Evolutionary conservation across 441 rosid genomes (phyloP).

Genomic region (Populus hybrid): DNA sequence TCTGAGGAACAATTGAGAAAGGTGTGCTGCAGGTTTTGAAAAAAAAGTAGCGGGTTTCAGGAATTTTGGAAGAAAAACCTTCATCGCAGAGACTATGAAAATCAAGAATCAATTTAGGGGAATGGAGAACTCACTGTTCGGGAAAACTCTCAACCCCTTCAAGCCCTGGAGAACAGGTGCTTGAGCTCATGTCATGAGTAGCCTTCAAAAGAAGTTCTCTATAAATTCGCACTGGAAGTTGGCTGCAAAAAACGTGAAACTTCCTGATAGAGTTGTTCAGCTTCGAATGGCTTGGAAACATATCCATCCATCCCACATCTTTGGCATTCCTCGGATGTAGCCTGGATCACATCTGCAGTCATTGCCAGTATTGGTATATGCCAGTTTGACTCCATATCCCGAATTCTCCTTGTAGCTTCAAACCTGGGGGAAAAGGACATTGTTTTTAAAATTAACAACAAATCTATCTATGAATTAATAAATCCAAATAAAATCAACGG

Average conservation of each 20-base stretch:
- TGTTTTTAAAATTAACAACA: background rate
- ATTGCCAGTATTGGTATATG: constrained; percentile 79
- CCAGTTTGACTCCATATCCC: constrained; percentile 57
- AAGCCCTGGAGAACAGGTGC: constrained; percentile 21
- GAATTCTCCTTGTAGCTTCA: constrained; percentile 70
- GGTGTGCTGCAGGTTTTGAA: background rate
- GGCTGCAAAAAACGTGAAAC: constrained; percentile 62
- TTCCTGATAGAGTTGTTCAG: constrained; percentile 67
- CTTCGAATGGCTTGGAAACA: constrained; percentile 94
- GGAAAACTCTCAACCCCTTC: constrained; percentile 20
- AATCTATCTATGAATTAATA: background rate
- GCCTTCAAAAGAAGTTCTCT: constrained; percentile 15
- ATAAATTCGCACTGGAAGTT: constrained; percentile 20
- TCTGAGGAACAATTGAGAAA: background rate
- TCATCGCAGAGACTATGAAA: background rate
- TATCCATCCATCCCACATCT: constrained; percentile 79
- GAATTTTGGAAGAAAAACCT: background rate
- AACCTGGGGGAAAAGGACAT: constrained; percentile 40
- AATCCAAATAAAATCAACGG: background rate
- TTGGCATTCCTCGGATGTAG: constrained; percentile 68
- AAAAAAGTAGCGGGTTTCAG: background rate
- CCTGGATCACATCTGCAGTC: constrained; percentile 95
- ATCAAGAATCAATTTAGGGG: background rate
- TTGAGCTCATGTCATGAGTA: constrained; percentile 15
- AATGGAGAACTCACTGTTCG: constrained; percentile 34